These are phyloP conservation scores for Fusarium burgessii DNA, from an alignment of 2,329 filamentous ascomycete genomes.

Conservation along the genomic window DNA sequence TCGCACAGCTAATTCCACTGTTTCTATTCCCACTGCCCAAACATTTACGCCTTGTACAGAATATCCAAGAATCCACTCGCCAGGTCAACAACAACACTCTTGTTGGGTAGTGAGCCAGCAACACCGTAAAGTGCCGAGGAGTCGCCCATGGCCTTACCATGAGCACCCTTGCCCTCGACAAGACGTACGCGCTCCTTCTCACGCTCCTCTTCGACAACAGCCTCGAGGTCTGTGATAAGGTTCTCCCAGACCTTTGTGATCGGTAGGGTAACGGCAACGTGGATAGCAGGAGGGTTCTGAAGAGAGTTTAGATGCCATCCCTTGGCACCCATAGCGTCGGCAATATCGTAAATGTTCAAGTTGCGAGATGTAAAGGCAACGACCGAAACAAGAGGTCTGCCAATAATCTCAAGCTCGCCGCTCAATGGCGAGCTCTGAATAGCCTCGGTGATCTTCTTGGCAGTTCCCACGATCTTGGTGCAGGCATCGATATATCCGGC, in stretches of 20 bases:
- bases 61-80: constrained; percentile 93
- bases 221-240: constrained; percentile 78
- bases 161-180: constrained; percentile 74
- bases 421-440: constrained; percentile 79
- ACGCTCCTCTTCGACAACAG: constrained; percentile 76
- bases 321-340: constrained; percentile 83
- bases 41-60: constrained; percentile 81
- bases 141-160: constrained; percentile 79
- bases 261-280: constrained; percentile 92
- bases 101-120: constrained; percentile 93
- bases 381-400: constrained; percentile 88
- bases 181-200: constrained; percentile 82
- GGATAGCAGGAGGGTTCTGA: constrained; percentile 90
- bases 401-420: constrained; percentile 82
- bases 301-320: constrained; percentile 98
- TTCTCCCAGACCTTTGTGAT: constrained; percentile 84
- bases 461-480: constrained; percentile 85
- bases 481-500: constrained; percentile 89
- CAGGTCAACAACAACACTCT: constrained; percentile 91
- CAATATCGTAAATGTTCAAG: constrained; percentile 94
- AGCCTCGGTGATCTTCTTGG: constrained; percentile 83
- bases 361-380: constrained; percentile 86
- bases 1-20: neutral
- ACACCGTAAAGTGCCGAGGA: constrained; percentile 93
- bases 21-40: neutral